Percentiles rank a stretch among this genome's conserved stretches.
Evolutionary conservation across 2,329 filamentous ascomycete species (phyloP).

Genomic region (Xylaria hypoxylon): DNA sequence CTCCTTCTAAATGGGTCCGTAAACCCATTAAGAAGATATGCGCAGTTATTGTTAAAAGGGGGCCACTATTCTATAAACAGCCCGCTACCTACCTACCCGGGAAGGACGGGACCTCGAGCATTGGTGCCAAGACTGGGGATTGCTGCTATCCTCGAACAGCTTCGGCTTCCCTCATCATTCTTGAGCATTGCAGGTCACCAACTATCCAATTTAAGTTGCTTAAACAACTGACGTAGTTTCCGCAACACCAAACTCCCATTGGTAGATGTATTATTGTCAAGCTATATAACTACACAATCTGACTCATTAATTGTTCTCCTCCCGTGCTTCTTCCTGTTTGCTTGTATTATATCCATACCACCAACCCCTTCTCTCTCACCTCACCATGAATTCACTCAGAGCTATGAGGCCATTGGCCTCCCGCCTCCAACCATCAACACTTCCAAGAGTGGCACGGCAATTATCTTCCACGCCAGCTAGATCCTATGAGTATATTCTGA

Average conservation of each 20-base stretch:
- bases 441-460: constrained; percentile 66
- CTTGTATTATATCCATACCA: background rate
- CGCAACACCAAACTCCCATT: background rate
- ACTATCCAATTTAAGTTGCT: background rate
- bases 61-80: background rate
- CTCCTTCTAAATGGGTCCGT: too few species aligned
- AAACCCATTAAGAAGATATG: background rate
- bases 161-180: constrained; percentile 36
- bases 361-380: background rate
- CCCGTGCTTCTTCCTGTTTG: background rate
- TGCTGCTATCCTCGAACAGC: constrained; percentile 42
- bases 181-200: constrained; percentile 6
- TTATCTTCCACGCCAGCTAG: constrained; percentile 60
- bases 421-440: constrained; percentile 67
- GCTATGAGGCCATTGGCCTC: constrained; percentile 71
- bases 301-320: too few species aligned
- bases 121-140: constrained; percentile 13
- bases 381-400: constrained; percentile 65
- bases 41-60: background rate
- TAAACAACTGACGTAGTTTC: background rate
- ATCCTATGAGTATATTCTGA: constrained; percentile 83
- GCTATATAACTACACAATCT: too few species aligned
- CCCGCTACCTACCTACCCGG: too few species aligned
- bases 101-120: too few species aligned
- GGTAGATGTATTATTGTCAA: background rate